Evolutionary conservation across 306 rosid species (phyloP), one percentile per base, ranked within the genome.

Genomic region (Cucurbita maxima): DNA sequence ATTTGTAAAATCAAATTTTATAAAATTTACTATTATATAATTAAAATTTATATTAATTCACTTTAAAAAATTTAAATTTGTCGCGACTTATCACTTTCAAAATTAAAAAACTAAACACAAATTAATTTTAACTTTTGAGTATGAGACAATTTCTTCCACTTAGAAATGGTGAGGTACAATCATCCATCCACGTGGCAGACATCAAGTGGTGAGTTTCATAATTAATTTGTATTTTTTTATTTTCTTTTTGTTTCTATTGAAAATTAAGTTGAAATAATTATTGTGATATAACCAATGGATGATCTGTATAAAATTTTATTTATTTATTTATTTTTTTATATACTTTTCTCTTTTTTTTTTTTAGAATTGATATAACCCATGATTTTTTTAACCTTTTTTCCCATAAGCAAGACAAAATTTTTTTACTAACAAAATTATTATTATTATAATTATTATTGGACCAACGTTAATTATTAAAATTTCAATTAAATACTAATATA

Each of bases 241-340:
- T 40, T 40, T 37, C 2, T 5, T 67, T 48, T 48, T 48, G 74
- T 13, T 25, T 69, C 18, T 48, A 48, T 38, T 48, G 22, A 48
- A 12, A 11, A 10, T 64, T 64, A 20, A 22, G 40, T 22, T 45
- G 54, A 68, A 68, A 48, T 68, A 41, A 69, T 69, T 48, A 69
- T 47, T 70, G 55, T 70, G 74, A 70, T 48, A 50, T 30, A 48
- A 70, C 58, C 73, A 22, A 68, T 68, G 72, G 41, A 40, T 66
- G 57, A 66, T 67, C 19, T 50, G 44, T 30, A 8, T 47, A 30
- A 69, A 0, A 5, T 14, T 48, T 30, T 47, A 12, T 48, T 48
- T 50, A 11, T 4, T 5, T 13, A 4, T 11, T 12, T 45, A 48
- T 14, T 40, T 40, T 16, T 8, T 40, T 40, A 1, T 37, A 18